Conservation (phyloP, 371 early-diverging fungal species). For the Haplosporangium sp. region DNA sequence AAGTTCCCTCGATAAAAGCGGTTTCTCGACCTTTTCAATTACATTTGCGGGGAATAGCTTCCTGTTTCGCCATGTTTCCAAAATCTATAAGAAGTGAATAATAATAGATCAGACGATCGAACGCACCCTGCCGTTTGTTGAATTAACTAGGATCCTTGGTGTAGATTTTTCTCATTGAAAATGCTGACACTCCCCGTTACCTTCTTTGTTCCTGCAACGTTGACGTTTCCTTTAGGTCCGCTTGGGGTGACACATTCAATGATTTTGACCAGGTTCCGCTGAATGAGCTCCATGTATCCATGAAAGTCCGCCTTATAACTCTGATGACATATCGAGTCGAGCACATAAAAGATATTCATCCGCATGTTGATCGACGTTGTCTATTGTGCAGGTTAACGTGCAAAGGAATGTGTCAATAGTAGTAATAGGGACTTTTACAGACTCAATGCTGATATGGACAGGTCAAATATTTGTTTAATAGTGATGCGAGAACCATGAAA, state of each 20-base stretch:
- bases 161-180: conserved; percentile 28
- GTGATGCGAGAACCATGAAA: no score
- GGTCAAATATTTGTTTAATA: no score
- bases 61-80: conserved; percentile 36
- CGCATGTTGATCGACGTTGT: conserved; percentile 72
- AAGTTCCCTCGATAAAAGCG: conserved; percentile 58
- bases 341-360: conserved; percentile 79
- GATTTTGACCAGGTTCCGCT: conserved; percentile 64
- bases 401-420: no score
- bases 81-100: conserved; percentile 23
- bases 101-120: background rate
- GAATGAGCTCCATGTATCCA: conserved; percentile 71
- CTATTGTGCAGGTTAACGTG: conserved; percentile 2
- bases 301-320: conserved; percentile 64
- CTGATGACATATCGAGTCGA: conserved; percentile 76
- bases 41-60: conserved; percentile 54
- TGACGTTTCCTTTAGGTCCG: conserved; percentile 74
- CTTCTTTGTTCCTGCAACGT: conserved; percentile 76
- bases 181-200: conserved; percentile 42
- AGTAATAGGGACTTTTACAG: no score
- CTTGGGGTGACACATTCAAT: conserved; percentile 71
- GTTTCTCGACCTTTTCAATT: conserved; percentile 63
- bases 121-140: no score
- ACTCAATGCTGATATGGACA: no score
- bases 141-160: background rate